Base-by-base conservation (phyloP, 495 filamentous ascomycete species). In the Xylaria sp. region DNA sequence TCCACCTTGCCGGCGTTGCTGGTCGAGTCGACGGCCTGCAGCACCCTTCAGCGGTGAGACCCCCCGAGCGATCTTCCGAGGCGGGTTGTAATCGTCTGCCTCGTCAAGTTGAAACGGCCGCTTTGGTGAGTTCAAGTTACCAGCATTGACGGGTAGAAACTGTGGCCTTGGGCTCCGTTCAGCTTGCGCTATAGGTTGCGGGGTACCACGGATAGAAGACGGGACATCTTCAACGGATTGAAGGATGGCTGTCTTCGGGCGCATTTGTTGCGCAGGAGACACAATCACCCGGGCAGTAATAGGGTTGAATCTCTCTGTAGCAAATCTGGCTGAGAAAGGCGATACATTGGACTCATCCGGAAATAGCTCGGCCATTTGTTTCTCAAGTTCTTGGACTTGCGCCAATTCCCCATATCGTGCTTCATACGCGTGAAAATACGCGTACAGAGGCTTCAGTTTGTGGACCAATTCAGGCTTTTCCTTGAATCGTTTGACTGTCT, bases 401-500 rank as follows among this genome's bases (percentile, higher is more conserved):
- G 89, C 85, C 0, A 98, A 86, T 76, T 99, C 97, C 53, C 97
- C 96, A 75, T 93, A 98, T 57, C 92, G 87, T n/a, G 93, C 92
- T 81, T 98, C 95, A 77, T 97, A 98, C 67, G 93, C 90, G 79
- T 99, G 94, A 75, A 99, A 95, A 80, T 92, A 98, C 1, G 88
- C 83, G 70, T 95, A 97, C 1, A 99, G 88, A 5, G 90, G 89
- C 76, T 97, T 97, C 6, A 93, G 86, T 73, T 94, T 97, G 69
- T 87, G 84, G 0, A 90, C 82, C 43, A 85, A 85, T 72, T 95
- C 91, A 0, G 90, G 87, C 69, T 92, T 95, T 37, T 89, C 84
- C 26, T 91, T 89, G 57, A 97, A 85, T 63, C 90, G 90, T 74
- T 89, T 90, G 63, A 97, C 93, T 2, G 93, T 92, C 43, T 93